Evolutionary conservation across 2,329 filamentous ascomycete genomes (phyloP), one percentile per base, ranked within the genome.

Genomic region (Trichoderma endophyticum): DNA sequence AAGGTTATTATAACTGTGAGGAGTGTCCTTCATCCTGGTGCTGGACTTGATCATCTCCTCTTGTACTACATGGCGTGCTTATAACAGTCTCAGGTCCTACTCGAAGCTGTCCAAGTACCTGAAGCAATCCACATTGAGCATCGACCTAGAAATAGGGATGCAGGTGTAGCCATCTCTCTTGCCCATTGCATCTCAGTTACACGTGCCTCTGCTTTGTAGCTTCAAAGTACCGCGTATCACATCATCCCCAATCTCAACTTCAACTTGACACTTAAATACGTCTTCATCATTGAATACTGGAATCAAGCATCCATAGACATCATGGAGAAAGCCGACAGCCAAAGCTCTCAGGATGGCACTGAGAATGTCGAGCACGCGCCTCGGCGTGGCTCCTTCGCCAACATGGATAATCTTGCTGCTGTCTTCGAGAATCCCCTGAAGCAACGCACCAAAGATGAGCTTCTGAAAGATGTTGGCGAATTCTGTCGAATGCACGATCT

Each of bases 401-500:
- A 72, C 66, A 68, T 70, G 36, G 71, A 74, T 15, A 69, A 71
- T n/a, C 63, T 74, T 14, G 64, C 71, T 9, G 65, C 73, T 12
- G 26, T 74, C 26, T 68, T 74, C 26, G 69, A 74, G 30, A 74
- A 74, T 24, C 73, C 73, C 1, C 73, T 74, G 39, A 68, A 71
- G n/a, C 61, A 64, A 11, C 67, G 69, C 28, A 69, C 61, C 28
- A 73, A 70, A 26, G 72, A 73, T 3, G 70, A 74, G 34, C 70
- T 74, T 6, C 9, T 73, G 6, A 63, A 32, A 6, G 73, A 74
- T 26, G 72, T 73, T 32, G 66, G 48, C 1, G 70, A 61, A 7
- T 74, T 74, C 70, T 72, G 70, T 63, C 66, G 56, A 8, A 59
- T 48, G 24, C 64, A 87, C 73, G 82, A 82, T 56, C 80, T 91